Conservation (phyloP, 192 early-diverging fungal genomes). For the Thoreauomyces humboldtii region DNA sequence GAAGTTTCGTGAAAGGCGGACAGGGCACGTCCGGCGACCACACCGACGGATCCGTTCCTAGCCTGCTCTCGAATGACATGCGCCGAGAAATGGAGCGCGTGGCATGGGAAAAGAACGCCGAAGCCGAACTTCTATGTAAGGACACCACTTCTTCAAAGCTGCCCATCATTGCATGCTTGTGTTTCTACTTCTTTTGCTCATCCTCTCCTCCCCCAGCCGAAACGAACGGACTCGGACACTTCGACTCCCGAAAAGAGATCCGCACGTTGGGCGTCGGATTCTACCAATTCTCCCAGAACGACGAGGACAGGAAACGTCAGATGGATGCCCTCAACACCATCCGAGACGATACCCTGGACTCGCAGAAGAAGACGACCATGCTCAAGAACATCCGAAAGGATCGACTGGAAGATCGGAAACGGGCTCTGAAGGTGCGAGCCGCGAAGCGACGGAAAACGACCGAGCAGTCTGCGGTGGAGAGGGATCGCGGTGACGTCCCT, state of each 20-base stretch:
- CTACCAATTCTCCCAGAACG: conserved; percentile 67
- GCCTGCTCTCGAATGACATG: conserved; percentile 38
- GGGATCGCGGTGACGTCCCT: too few species aligned
- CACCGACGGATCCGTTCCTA: background rate
- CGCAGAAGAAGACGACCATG: conserved; percentile 4
- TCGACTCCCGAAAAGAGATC: conserved; percentile 50
- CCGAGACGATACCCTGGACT: conserved; percentile 42
- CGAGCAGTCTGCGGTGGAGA: background rate
- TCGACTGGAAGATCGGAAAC: conserved; percentile 37
- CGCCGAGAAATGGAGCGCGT: conserved; percentile 28
- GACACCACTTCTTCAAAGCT: too few species aligned
- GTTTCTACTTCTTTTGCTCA: background rate
- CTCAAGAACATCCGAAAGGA: conserved; percentile 27
- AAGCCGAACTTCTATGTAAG: too few species aligned
- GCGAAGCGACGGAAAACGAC: conserved; percentile 11
- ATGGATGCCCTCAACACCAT: conserved; percentile 58
- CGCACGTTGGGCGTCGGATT: conserved; percentile 68
- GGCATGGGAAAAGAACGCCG: conserved; percentile 35
- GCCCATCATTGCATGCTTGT: too few species aligned
- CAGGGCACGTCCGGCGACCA: background rate
- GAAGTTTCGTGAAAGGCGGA: conserved; percentile 1
- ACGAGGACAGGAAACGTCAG: conserved; percentile 57
- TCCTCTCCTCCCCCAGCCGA: background rate
- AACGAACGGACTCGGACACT: conserved; percentile 30
- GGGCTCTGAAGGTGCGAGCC: conserved; percentile 27